Base-by-base conservation (phyloP, 2,329 filamentous ascomycete genomes). In the Periconia sp. region DNA sequence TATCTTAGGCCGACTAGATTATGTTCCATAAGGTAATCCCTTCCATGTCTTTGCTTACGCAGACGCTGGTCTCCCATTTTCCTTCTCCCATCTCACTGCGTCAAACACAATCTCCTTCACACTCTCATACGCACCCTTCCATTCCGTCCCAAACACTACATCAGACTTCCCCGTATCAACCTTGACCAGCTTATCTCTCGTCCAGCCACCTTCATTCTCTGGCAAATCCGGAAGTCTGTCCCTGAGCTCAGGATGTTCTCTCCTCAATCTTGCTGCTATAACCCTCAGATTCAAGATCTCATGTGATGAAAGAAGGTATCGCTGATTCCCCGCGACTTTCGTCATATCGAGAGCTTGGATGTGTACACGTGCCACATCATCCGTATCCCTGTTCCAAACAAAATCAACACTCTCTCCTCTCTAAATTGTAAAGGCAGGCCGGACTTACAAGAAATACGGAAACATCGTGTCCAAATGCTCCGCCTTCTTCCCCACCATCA, bases 321-420 rank as follows among this genome's bases (percentile, higher is more conserved):
- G 46, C 25, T 42, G 37, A 18, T 52, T 57, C 9, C 53, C 53
- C 15, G 45, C 43, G 4, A 57, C 43, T 10, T 36, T 40, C 5
- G 23, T 23, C 4, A 13, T 11, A 15, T 41, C 25, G 15, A 57
- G 46, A 9, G 48, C 38, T 9, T 39, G 34, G 19, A 57, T 25
- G 37, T 57, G 54, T 13, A 31, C 29, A 1, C 31, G 28, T 8
- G 48, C 51, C n/a, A 55, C 45, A 37, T 57, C 48, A 13, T 56
- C 48, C 11, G 44, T 42, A 30, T 57, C 54, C 41, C 54, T 56
- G 22, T 19, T 11, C 15, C 13, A 4, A n/a, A n/a, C n/a, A n/a
- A n/a, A 10, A 34, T 30, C 15, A 39, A 16, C 34, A 12, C 28
- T n/a, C 16, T 22, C 18, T 23, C 5, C 15, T 24, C 11, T 17